Base-by-base conservation (phyloP, 306 rosid genomes). In the Trichosanthes truncata region DNA sequence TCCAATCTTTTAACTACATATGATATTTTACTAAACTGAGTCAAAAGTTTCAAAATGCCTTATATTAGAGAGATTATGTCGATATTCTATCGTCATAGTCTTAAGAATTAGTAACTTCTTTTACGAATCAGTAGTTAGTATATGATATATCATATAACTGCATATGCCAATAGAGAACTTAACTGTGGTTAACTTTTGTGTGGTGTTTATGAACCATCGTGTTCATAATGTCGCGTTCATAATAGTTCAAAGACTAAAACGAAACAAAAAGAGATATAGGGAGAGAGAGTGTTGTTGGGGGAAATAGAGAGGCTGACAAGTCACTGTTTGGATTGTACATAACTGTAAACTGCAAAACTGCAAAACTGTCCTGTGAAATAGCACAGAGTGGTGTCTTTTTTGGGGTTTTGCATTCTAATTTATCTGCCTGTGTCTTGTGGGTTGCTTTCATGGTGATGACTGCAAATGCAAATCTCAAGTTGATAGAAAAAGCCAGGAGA, bases 311-410 rank as follows among this genome's bases (percentile, higher is more conserved):
- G 61, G 31, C 46, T 33, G 79, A 53, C 49, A 75, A 35, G 79
- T 33, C 65, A 75, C 79, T 75, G 65, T 75, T 52, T 75, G 3
- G 62, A 52, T 18, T 33, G 65, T 75, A 75, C 79, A 20, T 75
- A 75, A 53, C 59, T 74, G 43, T 49, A 46, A 74, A 29, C 79
- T 75, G 53, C 79, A 67, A n/a, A n/a, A n/a, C n/a, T 74, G 48
- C 45, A 67, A 52, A 75, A 20, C 40, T 75, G 79, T 52, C 79
- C 40, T 45, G 23, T 73, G 56, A 46, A 15, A 73, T 26, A 5
- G 77, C 76, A 41, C 75, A 73, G 57, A 73, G 14, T 73, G 77
- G 55, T 73, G 77, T 73, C 41, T 73, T 46, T 73, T 69, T 73
- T 33, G 21, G 43, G 43, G 69, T 6, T 63, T 29, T 15, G 49